Evolutionary conservation across 75 land plant genomes (phyloP).

Genomic region (Azolla pinnata): DNA sequence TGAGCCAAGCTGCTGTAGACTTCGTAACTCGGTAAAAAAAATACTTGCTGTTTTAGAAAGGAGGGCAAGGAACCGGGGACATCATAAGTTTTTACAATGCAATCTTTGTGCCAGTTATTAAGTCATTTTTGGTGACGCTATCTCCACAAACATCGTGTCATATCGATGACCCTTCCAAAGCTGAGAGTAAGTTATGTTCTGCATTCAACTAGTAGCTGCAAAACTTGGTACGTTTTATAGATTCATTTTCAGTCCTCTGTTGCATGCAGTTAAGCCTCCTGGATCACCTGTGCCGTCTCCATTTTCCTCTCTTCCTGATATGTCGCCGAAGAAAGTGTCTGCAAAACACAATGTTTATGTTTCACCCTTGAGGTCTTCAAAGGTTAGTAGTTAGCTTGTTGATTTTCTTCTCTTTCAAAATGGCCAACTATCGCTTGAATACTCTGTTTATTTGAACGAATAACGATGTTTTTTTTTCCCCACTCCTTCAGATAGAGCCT

Average conservation of each 20-base stretch:
- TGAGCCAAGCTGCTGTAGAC: too few species aligned
- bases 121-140: constrained; percentile 61
- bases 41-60: too few species aligned
- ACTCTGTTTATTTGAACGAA: neutral
- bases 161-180: too few species aligned
- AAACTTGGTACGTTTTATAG: neutral
- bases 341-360: constrained; percentile 85
- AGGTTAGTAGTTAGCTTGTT: constrained; percentile 36
- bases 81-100: constrained; percentile 89
- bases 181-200: too few species aligned
- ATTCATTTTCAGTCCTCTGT: too few species aligned
- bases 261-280: constrained; percentile 57
- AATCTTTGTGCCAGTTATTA: constrained; percentile 69
- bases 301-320: constrained; percentile 79
- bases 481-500: constrained; percentile 60
- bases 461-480: neutral
- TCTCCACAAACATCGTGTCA: too few species aligned
- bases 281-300: constrained; percentile 62
- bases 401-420: neutral
- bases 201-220: too few species aligned
- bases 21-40: too few species aligned
- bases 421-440: neutral
- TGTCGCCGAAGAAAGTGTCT: constrained; percentile 98
- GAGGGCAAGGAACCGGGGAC: constrained; percentile 73
- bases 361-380: constrained; percentile 79